Percentiles rank a stretch among this genome's conserved stretches.
Evolutionary conservation across 2,329 filamentous ascomycete species (phyloP).

Genomic region (Kalaharituber pfeilii): DNA sequence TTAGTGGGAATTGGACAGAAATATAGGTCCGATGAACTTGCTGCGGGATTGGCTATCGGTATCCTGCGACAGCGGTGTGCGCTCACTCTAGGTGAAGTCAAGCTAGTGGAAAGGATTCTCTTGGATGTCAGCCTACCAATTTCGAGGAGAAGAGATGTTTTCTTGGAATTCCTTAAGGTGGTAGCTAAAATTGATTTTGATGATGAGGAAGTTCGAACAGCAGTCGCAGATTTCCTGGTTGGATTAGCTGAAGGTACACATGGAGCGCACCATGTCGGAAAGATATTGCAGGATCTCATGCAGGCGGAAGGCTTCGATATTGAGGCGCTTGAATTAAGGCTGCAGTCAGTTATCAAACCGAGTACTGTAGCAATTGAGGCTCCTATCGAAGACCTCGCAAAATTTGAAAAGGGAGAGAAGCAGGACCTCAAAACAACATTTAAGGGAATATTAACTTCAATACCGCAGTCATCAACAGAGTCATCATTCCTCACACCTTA

Average conservation of each 20-base stretch:
- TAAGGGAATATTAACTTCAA: conserved; percentile 13
- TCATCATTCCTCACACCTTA: conserved; percentile 23
- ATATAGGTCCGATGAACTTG: conserved; percentile 52
- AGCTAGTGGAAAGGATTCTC: conserved; percentile 43
- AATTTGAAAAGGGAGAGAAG: conserved; percentile 15
- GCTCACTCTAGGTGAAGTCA: conserved; percentile 21
- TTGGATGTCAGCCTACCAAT: conserved; percentile 43
- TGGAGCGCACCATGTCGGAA: conserved; percentile 37
- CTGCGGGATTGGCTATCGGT: conserved; percentile 52
- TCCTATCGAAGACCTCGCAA: conserved; percentile 22
- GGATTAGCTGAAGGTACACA: conserved; percentile 39
- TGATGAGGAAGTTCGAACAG: conserved; percentile 41
- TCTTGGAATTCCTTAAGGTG: conserved; percentile 46
- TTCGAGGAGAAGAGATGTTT: conserved; percentile 44
- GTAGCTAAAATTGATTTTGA: conserved; percentile 41
- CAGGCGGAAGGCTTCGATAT: conserved; percentile 53
- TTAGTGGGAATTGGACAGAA: conserved; percentile 45
- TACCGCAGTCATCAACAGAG: conserved; percentile 19
- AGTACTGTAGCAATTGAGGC: conserved; percentile 7
- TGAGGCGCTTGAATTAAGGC: conserved; percentile 54
- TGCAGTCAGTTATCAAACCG: conserved; percentile 41
- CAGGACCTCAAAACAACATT: conserved; percentile 7
- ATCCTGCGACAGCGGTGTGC: conserved; percentile 28
- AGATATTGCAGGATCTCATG: conserved; percentile 39
- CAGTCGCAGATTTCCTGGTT: conserved; percentile 50